A percentile compares a stretch with the other conserved stretches of the same genome.
Conservation (phyloP, 805 yeast genomes). For the Torulaspora indica region DNA sequence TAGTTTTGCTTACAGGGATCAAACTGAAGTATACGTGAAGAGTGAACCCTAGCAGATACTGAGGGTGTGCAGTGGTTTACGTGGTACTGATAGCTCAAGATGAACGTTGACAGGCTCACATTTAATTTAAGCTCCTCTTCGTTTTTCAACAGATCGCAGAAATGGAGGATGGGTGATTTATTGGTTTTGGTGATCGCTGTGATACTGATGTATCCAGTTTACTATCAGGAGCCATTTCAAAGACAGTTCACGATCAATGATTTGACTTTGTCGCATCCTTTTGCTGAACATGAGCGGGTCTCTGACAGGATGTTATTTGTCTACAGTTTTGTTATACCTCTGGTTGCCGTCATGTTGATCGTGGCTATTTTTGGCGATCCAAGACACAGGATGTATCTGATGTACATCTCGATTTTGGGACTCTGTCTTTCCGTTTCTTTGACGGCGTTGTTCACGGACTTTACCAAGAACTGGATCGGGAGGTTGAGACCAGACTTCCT, state of each 20-base stretch:
- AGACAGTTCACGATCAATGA: constrained; percentile 76
- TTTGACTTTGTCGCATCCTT: constrained; percentile 74
- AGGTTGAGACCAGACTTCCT: constrained; percentile 90
- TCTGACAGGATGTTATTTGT: constrained; percentile 49
- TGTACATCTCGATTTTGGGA: constrained; percentile 65
- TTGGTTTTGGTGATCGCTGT: constrained; percentile 33
- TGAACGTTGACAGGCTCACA: constrained; percentile 26
- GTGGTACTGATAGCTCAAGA: not conserved
- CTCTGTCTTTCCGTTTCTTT: constrained; percentile 54
- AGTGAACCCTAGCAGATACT: not conserved
- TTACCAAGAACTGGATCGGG: constrained; percentile 79
- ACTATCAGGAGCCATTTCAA: constrained; percentile 55
- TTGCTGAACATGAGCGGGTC: constrained; percentile 69
- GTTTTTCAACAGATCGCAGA: constrained; percentile 17
- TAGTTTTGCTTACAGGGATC: no score
- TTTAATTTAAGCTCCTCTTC: constrained; percentile 20
- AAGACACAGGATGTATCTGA: constrained; percentile 52
- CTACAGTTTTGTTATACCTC: constrained; percentile 52
- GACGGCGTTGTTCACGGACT: constrained; percentile 62
- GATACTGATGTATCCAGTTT: constrained; percentile 34
- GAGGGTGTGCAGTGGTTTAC: not conserved
- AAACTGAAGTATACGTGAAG: no score
- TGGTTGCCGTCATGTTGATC: constrained; percentile 36
- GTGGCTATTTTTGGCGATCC: constrained; percentile 38
- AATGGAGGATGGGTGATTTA: constrained; percentile 41